Conservation (phyloP, 192 early-diverging fungal genomes). For the Anaeromyces robustus region DNA sequence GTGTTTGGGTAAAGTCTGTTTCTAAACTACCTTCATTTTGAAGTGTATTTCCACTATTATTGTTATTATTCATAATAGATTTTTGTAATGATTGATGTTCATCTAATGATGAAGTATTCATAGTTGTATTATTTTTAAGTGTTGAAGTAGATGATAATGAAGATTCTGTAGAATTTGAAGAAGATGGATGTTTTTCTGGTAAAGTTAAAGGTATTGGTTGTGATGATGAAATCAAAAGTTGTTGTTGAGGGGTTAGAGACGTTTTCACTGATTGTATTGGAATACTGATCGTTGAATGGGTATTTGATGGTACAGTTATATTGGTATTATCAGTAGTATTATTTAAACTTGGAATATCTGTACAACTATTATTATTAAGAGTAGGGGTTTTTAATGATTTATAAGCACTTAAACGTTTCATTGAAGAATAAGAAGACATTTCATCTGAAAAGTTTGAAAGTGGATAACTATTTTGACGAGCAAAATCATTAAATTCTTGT, state of each 20-base stretch:
- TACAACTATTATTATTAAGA: too few relatives aligned
- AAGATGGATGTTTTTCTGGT: background rate
- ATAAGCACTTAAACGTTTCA: background rate
- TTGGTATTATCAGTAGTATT: background rate
- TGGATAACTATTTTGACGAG: background rate
- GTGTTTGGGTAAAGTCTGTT: too few relatives aligned
- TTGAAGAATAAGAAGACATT: background rate
- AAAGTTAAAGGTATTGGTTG: background rate
- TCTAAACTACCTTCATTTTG: background rate
- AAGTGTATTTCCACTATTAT: background rate
- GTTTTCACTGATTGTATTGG: background rate
- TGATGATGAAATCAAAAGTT: background rate
- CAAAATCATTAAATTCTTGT: background rate
- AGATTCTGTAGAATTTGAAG: background rate
- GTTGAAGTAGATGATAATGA: background rate
- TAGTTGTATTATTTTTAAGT: background rate
- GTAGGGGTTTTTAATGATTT: background rate
- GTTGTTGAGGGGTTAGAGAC: background rate
- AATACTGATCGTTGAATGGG: background rate
- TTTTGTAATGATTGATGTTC: background rate
- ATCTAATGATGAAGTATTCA: background rate
- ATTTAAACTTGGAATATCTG: background rate
- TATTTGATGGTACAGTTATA: background rate
- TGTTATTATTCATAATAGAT: background rate
- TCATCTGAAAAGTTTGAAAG: background rate